Conservation (phyloP, 768 basidiomycete species). For the Mycena floridula region DNA sequence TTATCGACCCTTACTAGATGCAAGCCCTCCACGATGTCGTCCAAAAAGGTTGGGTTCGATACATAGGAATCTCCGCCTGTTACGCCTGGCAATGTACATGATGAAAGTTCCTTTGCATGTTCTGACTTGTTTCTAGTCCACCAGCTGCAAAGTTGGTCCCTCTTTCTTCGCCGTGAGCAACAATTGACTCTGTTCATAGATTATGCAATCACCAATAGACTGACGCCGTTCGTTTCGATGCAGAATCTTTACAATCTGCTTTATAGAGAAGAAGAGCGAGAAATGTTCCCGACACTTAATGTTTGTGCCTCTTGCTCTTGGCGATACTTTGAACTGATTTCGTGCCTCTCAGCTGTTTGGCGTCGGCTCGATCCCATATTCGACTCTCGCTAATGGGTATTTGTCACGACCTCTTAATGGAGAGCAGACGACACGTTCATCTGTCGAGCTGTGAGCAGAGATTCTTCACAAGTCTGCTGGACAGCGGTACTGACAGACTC, state of each 20-base stretch:
- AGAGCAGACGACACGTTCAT: not conserved
- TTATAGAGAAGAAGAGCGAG: slow-evolving; percentile 62
- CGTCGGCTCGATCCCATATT: slow-evolving; percentile 57
- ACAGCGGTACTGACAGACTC: too few species aligned
- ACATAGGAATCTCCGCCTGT: slow-evolving; percentile 29
- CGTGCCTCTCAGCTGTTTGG: slow-evolving; percentile 32
- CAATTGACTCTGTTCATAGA: slow-evolving; percentile 24
- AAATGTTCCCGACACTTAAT: slow-evolving; percentile 58
- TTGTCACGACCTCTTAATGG: slow-evolving; percentile 30
- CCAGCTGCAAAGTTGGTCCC: slow-evolving; percentile 47
- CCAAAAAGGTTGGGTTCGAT: slow-evolving; percentile 39
- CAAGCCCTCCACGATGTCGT: slow-evolving; percentile 47
- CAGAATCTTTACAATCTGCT: slow-evolving; percentile 60
- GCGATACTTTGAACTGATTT: not conserved
- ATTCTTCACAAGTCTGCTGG: not conserved
- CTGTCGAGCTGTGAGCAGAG: not conserved
- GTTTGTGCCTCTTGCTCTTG: slow-evolving; percentile 17
- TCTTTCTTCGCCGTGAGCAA: not conserved
- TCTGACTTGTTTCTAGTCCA: slow-evolving; percentile 28
- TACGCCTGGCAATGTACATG: slow-evolving; percentile 30
- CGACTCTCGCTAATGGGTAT: slow-evolving; percentile 47
- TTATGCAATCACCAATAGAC: slow-evolving; percentile 52
- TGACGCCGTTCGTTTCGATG: slow-evolving; percentile 63
- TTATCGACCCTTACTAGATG: slow-evolving; percentile 23
- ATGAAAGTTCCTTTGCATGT: not conserved